phyloP scores from a whole-genome alignment of 768 basidiomycete species.

The Naganishia vaughanmartiniae region DNA sequence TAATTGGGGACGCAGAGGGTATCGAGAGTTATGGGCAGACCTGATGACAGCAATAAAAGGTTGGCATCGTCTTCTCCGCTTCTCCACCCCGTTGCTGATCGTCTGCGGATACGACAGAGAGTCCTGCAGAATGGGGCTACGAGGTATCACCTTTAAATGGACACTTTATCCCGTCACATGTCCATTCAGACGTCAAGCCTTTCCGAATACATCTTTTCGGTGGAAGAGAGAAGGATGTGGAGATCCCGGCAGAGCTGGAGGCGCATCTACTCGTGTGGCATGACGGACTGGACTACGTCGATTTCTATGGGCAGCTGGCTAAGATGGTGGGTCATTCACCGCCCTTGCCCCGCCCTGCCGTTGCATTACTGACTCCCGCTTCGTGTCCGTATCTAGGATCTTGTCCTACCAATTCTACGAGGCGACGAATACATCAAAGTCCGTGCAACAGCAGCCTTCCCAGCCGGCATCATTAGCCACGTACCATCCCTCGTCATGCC shows the following conservation, averaged over 20 bases:
- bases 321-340: neutral
- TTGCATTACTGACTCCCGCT: neutral
- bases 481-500: constrained; percentile 10
- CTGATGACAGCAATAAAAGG: neutral
- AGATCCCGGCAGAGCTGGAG: constrained; percentile 2
- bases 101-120: neutral
- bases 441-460: constrained; percentile 14
- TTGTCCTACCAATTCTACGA: constrained; percentile 1
- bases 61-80: neutral
- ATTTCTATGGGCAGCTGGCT: neutral
- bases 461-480: neutral
- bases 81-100: neutral
- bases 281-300: neutral
- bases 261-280: constrained; percentile 5
- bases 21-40: neutral
- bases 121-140: constrained; percentile 1
- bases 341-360: neutral
- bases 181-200: neutral
- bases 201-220: constrained; percentile 12
- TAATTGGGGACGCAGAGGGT: neutral
- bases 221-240: neutral
- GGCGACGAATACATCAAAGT: neutral
- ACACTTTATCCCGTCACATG: neutral
- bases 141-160: neutral
- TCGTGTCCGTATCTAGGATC: neutral